Evolutionary conservation across 2,329 filamentous ascomycete genomes (phyloP).

Genomic region (Clarireedia sp.): DNA sequence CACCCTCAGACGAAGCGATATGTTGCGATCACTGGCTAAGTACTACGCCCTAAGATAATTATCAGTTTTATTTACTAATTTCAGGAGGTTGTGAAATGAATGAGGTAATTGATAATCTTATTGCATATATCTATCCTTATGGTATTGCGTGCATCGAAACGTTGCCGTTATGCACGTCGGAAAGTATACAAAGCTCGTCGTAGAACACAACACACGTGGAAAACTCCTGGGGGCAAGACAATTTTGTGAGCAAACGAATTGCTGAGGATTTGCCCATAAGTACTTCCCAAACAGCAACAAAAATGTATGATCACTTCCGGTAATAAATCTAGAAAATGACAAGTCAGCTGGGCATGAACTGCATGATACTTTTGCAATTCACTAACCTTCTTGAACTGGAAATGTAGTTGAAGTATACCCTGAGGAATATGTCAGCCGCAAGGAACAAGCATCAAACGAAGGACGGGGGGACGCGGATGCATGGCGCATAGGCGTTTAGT

Average conservation of each 20-base stretch:
- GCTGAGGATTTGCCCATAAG: constrained; percentile 20
- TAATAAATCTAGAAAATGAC: constrained; percentile 41
- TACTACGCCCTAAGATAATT: constrained; percentile 2
- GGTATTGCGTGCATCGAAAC: constrained; percentile 7
- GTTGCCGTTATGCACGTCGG: constrained; percentile 9
- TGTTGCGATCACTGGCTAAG: background rate
- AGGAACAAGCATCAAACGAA: constrained; percentile 2
- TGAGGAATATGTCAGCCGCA: constrained; percentile 35
- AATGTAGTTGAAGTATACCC: constrained; percentile 93
- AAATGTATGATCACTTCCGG: constrained; percentile 35
- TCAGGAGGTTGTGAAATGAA: background rate
- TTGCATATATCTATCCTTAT: background rate
- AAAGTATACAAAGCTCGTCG: constrained; percentile 15
- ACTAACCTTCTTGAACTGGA: constrained; percentile 93
- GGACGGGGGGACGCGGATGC: background rate
- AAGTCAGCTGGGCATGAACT: constrained; percentile 18
- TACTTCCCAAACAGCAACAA: constrained; percentile 4
- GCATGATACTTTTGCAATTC: constrained; percentile 10
- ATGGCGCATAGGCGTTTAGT: background rate
- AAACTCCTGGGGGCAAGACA: constrained; percentile 14
- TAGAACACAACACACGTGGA: constrained; percentile 16
- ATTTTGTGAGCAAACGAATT: constrained; percentile 18
- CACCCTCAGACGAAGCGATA: constrained; percentile 7
- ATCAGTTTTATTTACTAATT: background rate
- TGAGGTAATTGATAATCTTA: background rate